These are phyloP conservation scores for Fragaria vesca DNA, from an alignment of 306 rosid genomes.

Conservation along the genomic window DNA sequence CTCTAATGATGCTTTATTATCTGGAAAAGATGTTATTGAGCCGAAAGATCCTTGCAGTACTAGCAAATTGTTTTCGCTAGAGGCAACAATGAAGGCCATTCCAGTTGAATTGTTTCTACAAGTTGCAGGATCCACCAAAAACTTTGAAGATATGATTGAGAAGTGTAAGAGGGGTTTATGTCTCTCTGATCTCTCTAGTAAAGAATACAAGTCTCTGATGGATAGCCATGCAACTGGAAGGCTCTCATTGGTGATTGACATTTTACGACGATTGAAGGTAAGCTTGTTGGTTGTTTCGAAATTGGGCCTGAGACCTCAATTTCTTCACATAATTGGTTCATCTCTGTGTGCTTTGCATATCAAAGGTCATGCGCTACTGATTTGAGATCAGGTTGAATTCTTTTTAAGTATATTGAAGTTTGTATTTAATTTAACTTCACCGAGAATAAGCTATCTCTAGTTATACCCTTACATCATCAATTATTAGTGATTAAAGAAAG, in stretches of 20 bases:
- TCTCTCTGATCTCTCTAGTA: conserved; percentile 67
- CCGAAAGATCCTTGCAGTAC: conserved; percentile 54
- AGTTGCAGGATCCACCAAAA: conserved; percentile 78
- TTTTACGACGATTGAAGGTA: conserved; percentile 91
- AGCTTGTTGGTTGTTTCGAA: conserved; percentile 21
- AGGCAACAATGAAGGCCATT: conserved; percentile 63
- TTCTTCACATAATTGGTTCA: conserved; percentile 6
- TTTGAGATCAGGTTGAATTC: neutral
- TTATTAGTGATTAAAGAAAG: neutral
- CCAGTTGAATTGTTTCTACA: conserved; percentile 89
- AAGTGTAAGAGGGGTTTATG: conserved; percentile 77
- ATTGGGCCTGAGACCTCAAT: neutral
- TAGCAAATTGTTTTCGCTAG: conserved; percentile 66
- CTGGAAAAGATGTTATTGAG: conserved; percentile 28
- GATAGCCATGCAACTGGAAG: conserved; percentile 81
- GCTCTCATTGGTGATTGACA: conserved; percentile 76
- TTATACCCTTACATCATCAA: neutral
- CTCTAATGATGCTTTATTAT: conserved; percentile 40
- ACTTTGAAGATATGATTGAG: conserved; percentile 67
- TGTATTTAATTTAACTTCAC: neutral
- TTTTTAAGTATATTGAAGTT: neutral
- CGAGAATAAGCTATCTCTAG: neutral
- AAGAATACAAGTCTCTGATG: conserved; percentile 73
- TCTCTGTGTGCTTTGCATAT: conserved; percentile 2
- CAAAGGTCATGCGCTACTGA: neutral